Conservation (phyloP, 257 asterid species). For the Gentiana straminea region DNA sequence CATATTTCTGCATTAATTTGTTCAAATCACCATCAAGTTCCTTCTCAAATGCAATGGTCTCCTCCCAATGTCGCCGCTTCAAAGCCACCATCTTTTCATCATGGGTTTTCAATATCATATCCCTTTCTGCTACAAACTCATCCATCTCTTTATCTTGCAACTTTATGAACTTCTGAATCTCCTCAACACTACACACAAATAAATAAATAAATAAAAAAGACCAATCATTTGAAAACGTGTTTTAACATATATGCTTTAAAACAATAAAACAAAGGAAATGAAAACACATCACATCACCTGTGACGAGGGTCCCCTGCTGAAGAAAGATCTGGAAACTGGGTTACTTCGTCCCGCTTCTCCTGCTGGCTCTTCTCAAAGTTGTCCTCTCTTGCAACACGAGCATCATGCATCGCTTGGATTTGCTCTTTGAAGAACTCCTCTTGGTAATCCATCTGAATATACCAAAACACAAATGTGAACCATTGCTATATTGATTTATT, state of each 20-base stretch:
- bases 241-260: too few species aligned
- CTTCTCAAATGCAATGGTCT: constrained; percentile 33
- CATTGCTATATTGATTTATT: too few species aligned
- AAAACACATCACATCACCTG: constrained; percentile 30
- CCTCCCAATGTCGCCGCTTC: constrained; percentile 28
- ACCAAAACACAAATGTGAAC: not conserved
- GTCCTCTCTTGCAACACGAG: constrained; percentile 44
- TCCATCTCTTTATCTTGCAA: constrained; percentile 34
- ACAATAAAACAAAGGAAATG: not conserved
- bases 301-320: constrained; percentile 28
- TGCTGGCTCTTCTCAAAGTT: constrained; percentile 45
- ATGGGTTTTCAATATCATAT: constrained; percentile 25
- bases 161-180: constrained; percentile 21
- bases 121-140: constrained; percentile 24
- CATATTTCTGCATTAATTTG: constrained; percentile 27
- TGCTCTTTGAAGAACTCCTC: constrained; percentile 41
- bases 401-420: constrained; percentile 28
- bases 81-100: constrained; percentile 24
- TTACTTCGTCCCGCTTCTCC: constrained; percentile 29
- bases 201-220: not conserved
- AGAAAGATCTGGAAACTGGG: constrained; percentile 10
- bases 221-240: not conserved
- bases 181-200: constrained; percentile 29
- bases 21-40: constrained; percentile 25
- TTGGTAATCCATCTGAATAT: constrained; percentile 58